phyloP scores from a whole-genome alignment of 2,329 filamentous ascomycete species.

The Ceratocystis cacaofunesta region DNA sequence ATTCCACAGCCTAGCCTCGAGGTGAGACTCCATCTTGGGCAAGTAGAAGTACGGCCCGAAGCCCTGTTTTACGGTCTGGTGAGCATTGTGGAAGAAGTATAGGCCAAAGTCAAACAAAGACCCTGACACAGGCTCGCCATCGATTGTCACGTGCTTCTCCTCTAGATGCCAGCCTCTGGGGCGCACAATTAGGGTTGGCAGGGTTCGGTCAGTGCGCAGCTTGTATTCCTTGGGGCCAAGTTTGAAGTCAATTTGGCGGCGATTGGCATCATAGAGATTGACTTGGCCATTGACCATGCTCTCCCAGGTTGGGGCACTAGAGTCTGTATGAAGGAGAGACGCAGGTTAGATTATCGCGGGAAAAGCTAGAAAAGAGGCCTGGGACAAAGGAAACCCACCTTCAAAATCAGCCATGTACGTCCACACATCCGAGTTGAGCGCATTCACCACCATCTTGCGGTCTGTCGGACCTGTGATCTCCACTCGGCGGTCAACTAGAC shows the following conservation, averaged over 20 bases:
- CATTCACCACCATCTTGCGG: slow-evolving; percentile 98
- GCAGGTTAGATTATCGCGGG: neutral
- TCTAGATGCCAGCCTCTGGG: slow-evolving; percentile 96
- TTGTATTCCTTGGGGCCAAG: slow-evolving; percentile 93
- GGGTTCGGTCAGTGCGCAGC: slow-evolving; percentile 73
- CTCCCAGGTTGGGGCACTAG: slow-evolving; percentile 90
- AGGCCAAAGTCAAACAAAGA: slow-evolving; percentile 93
- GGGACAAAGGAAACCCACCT: slow-evolving; percentile 39
- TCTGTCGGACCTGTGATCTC: slow-evolving; percentile 97
- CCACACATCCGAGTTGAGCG: slow-evolving; percentile 88
- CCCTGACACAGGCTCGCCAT: slow-evolving; percentile 87
- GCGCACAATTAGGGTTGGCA: slow-evolving; percentile 82
- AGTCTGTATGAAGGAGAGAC: slow-evolving; percentile 43
- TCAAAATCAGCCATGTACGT: slow-evolving; percentile 99
- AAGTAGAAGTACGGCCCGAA: slow-evolving; percentile 94
- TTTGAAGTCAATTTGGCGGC: slow-evolving; percentile 90
- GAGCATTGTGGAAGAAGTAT: slow-evolving; percentile 98
- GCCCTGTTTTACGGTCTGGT: slow-evolving; percentile 70
- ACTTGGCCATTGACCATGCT: slow-evolving; percentile 99
- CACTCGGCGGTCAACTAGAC: slow-evolving; percentile 80
- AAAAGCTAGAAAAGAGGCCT: neutral
- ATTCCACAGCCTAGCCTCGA: slow-evolving; percentile 95
- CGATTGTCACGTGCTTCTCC: slow-evolving; percentile 94
- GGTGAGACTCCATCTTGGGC: slow-evolving; percentile 94
- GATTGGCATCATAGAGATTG: slow-evolving; percentile 92